Evolutionary conservation across 768 basidiomycete genomes (phyloP).

Genomic region (Favolaschia claudopus): DNA sequence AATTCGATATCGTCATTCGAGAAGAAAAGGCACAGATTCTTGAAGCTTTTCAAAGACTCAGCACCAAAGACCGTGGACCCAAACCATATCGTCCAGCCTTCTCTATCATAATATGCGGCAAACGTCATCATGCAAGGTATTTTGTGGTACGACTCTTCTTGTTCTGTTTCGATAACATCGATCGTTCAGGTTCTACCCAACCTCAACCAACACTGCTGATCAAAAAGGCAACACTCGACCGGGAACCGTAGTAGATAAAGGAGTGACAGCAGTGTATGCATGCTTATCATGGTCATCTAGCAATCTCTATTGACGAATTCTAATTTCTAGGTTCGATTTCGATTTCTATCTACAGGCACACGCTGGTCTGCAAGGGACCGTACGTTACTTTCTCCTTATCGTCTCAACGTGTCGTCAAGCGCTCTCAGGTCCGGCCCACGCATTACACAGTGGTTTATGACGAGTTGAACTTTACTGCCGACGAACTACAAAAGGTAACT

Average conservation of each 20-base stretch:
- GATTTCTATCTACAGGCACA: slow-evolving; percentile 80
- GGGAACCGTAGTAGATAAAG: slow-evolving; percentile 83
- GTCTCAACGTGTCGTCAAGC: background rate
- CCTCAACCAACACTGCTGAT: slow-evolving; percentile 55
- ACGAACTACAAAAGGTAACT: slow-evolving; percentile 83
- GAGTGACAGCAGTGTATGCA: slow-evolving; percentile 72
- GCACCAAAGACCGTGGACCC: slow-evolving; percentile 45
- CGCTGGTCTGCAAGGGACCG: slow-evolving; percentile 74
- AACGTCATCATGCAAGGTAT: slow-evolving; percentile 69
- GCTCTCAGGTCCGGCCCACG: slow-evolving; percentile 57
- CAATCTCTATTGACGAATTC: background rate
- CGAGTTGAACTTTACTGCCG: slow-evolving; percentile 71
- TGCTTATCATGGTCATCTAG: slow-evolving; percentile 23
- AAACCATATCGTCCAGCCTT: slow-evolving; percentile 65
- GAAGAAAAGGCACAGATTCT: slow-evolving; percentile 70
- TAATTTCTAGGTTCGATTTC: slow-evolving; percentile 59
- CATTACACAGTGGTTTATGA: slow-evolving; percentile 86
- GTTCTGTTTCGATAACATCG: background rate
- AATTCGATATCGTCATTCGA: slow-evolving; percentile 67
- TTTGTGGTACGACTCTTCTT: slow-evolving; percentile 38
- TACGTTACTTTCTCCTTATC: background rate
- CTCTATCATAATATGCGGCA: slow-evolving; percentile 84
- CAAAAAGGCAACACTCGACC: slow-evolving; percentile 80
- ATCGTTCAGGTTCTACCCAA: slow-evolving; percentile 61
- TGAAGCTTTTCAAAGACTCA: slow-evolving; percentile 64